Evolutionary conservation across 495 filamentous ascomycete species (phyloP).

Genomic region (Clohesyomyces aquaticus): DNA sequence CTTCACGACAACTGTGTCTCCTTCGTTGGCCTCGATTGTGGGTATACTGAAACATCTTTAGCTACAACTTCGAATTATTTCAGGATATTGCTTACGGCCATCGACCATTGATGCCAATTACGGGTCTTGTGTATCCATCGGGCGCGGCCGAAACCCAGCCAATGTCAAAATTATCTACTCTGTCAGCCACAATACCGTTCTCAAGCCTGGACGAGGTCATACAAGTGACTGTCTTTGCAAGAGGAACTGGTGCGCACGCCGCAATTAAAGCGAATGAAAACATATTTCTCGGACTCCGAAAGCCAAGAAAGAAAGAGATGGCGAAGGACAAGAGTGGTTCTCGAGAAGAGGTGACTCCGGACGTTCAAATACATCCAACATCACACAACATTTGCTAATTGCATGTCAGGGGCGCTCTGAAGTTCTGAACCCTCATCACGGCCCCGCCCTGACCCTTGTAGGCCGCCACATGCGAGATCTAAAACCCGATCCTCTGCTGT

Average conservation of each 20-base stretch:
- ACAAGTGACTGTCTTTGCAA: conserved; percentile 13
- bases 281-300: background rate
- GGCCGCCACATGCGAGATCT: too few species aligned
- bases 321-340: background rate
- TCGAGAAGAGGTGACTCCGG: too few species aligned
- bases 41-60: conserved; percentile 20
- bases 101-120: conserved; percentile 39
- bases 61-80: background rate
- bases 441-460: too few species aligned
- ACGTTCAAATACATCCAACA: too few species aligned
- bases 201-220: too few species aligned
- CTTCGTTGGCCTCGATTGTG: conserved; percentile 28
- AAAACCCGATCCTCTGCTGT: too few species aligned
- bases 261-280: conserved; percentile 3
- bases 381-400: too few species aligned
- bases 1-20: conserved; percentile 33
- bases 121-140: conserved; percentile 31
- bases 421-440: too few species aligned
- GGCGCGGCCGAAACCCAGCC: conserved; percentile 34
- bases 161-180: conserved; percentile 32
- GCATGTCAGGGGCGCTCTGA: too few species aligned
- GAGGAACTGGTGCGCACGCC: conserved; percentile 6
- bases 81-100: conserved; percentile 28
- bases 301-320: background rate
- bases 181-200: too few species aligned